Base-by-base conservation (phyloP, 2,329 filamentous ascomycete species). In the Bipolaris zeicola region DNA sequence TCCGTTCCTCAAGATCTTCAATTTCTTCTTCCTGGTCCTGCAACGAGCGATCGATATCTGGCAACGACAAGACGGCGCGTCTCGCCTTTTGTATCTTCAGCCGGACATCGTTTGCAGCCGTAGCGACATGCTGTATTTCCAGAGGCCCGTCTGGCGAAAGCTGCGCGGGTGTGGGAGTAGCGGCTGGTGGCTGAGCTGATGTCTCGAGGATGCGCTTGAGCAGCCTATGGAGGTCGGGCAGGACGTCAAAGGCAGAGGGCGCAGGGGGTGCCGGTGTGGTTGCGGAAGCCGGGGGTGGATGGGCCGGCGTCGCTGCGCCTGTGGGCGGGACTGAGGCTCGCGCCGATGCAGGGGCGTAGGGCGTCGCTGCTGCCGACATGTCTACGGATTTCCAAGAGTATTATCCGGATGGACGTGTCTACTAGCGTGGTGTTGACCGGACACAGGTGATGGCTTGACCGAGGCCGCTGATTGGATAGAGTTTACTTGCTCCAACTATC, bases 31-130 rank as follows among this genome's bases (percentile, higher is more conserved):
- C 82, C 78, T 94, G 91, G 72, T 92, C 88, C 54, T 82, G 82
- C 13, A 88, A 78, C 5, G 80, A 83, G 50, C 90, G 82, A 16
- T 85, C 80, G 72, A 94, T 85, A 76, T 93, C 90, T 8, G 89
- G 89, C 64, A 95, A 75, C 26, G 80, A 79, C 69, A 83, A 81
- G 50, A 92, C 80, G 65, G 87, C 85, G 33, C 81, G 82, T 47
- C 90, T 83, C 47, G 93, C 92, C 64, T 88, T 89, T 74, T 92
- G 89, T 56, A 98, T 85, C 76, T 91, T 91, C 76, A 93, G 88
- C 76, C 91, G 93, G 67, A 97, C 82, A 34, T 85, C 84, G 69
- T 92, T 90, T 1, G 91, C 90, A 34, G 91, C 91, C 2, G 87
- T 85, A 2, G 89, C 87, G 14, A 98, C 85, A 66, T 96, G 89